phyloP scores from a whole-genome alignment of 2,329 filamentous ascomycete species.

The Phaeoacremonium minimum region DNA sequence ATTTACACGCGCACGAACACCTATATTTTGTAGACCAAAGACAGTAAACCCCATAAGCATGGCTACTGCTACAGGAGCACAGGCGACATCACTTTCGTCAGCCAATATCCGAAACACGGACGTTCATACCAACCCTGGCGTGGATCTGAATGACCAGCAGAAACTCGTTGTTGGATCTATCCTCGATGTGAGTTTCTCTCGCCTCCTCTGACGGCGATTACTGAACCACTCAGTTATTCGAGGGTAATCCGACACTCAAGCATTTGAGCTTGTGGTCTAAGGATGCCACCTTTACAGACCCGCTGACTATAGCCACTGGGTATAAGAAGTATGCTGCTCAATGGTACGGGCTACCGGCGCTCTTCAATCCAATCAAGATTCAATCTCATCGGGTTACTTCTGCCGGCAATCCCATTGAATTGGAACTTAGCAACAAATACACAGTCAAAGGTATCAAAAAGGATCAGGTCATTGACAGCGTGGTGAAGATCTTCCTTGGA shows the following conservation, averaged over 20 bases:
- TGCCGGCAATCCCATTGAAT: constrained; percentile 53
- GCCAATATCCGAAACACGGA: constrained; percentile 46
- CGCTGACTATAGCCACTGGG: constrained; percentile 52
- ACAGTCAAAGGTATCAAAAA: constrained; percentile 25
- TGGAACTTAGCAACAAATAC: constrained; percentile 38
- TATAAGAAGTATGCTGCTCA: constrained; percentile 43
- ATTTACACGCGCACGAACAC: too few species aligned
- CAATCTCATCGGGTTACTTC: constrained; percentile 48
- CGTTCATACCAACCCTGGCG: constrained; percentile 45
- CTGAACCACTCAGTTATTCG: constrained; percentile 41
- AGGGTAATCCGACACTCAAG: constrained; percentile 51
- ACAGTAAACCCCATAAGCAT: too few species aligned
- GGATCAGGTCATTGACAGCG: constrained; percentile 23
- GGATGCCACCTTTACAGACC: constrained; percentile 53
- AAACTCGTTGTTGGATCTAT: constrained; percentile 52
- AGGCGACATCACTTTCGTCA: constrained; percentile 18
- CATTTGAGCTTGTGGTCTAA: constrained; percentile 58
- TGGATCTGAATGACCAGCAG: constrained; percentile 44
- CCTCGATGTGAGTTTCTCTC: constrained; percentile 39
- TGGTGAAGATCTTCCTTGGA: constrained; percentile 24
- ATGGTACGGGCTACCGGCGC: constrained; percentile 55
- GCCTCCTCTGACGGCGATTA: not conserved
- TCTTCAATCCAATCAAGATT: constrained; percentile 54
- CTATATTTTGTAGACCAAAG: too few species aligned
- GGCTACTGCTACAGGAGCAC: too few species aligned